Conservation (phyloP, 164 flowering plant species). For the Aristolochia contorta region DNA sequence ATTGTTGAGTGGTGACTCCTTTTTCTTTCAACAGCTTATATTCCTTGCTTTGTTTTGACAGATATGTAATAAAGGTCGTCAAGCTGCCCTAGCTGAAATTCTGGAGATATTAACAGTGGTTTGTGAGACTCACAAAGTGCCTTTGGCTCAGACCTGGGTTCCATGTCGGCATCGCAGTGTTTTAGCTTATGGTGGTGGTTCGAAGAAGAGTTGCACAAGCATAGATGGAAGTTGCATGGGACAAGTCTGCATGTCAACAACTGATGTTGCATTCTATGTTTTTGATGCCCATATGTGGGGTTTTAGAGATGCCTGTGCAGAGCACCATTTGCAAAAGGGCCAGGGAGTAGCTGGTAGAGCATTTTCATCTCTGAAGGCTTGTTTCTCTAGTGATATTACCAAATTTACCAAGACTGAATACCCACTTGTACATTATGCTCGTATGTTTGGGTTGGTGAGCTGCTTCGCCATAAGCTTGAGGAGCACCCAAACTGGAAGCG, state of each 20-base stretch:
- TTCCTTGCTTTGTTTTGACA: conserved; percentile 17
- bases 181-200: conserved; percentile 78
- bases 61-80: conserved; percentile 90
- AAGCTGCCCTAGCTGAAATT: conserved; percentile 79
- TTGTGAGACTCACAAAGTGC: conserved; percentile 80
- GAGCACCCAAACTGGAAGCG: conserved; percentile 70
- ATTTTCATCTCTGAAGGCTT: conserved; percentile 43
- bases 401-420: conserved; percentile 76
- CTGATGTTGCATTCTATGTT: conserved; percentile 79
- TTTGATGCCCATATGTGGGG: conserved; percentile 95
- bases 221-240: conserved; percentile 95
- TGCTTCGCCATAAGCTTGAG: conserved; percentile 75
- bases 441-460: conserved; percentile 63
- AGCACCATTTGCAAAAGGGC: conserved; percentile 88
- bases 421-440: conserved; percentile 95
- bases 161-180: conserved; percentile 88
- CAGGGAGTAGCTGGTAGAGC: conserved; percentile 95
- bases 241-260: conserved; percentile 89
- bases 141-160: conserved; percentile 99
- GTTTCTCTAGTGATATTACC: conserved; percentile 69
- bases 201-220: conserved; percentile 78
- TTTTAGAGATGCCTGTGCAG: conserved; percentile 89
- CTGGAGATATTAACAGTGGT: conserved; percentile 74
- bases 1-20: neutral
- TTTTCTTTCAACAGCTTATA: neutral